Percentiles rank a stretch among this genome's conserved stretches.
Evolutionary conservation across 257 asterid genomes (phyloP).

Genomic region (Solanum pimpinellifolium): DNA sequence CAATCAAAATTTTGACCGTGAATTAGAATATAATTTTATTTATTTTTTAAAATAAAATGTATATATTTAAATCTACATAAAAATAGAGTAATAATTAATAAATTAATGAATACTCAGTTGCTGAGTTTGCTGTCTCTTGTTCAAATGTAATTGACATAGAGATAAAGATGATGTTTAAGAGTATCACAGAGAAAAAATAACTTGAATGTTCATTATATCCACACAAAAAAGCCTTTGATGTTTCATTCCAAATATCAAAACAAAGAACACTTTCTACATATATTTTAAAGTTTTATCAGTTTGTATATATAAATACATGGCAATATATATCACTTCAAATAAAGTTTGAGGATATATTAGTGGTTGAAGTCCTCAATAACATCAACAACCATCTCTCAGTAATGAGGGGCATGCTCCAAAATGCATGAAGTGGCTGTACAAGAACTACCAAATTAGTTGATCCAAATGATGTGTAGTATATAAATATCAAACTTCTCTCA

Average conservation of each 20-base stretch:
- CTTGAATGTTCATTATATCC: background rate
- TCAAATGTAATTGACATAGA: background rate
- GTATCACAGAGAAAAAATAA: background rate
- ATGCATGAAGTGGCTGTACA: slow-evolving; percentile 16
- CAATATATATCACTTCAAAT: background rate
- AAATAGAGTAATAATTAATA: too few relatives aligned
- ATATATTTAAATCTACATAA: too few relatives aligned
- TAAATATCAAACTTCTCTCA: slow-evolving; percentile 3
- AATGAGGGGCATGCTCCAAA: background rate
- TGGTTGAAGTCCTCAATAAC: background rate
- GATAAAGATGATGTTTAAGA: background rate
- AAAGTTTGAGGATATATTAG: background rate
- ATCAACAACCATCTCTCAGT: background rate
- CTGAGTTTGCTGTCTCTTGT: too few relatives aligned
- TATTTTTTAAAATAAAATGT: too few relatives aligned
- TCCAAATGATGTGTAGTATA: background rate
- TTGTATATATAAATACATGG: background rate
- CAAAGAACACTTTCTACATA: background rate
- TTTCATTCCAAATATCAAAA: background rate
- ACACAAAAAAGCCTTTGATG: background rate
- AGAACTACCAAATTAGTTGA: background rate
- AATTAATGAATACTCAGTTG: too few relatives aligned
- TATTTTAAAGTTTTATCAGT: background rate
- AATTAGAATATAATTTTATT: too few relatives aligned
- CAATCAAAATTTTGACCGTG: too few relatives aligned